phyloP scores from a whole-genome alignment of 306 rosid genomes.

The Trifolium repens region DNA sequence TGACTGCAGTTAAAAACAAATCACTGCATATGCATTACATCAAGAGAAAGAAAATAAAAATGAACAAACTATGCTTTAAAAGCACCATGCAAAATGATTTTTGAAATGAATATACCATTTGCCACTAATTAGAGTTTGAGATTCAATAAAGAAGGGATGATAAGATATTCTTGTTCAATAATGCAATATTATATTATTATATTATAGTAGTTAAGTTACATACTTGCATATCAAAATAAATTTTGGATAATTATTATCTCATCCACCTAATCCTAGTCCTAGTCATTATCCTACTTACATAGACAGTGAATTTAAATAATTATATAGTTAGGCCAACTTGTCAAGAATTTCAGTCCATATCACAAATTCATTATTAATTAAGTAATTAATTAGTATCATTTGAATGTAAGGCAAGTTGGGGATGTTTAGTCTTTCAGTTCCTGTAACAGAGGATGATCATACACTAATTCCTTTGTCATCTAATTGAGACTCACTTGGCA shows the following conservation, averaged over 20 bases:
- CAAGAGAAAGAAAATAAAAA: too few species aligned
- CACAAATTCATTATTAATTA: neutral
- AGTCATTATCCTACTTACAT: conserved; percentile 35
- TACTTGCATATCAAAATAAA: neutral
- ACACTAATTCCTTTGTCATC: conserved; percentile 17
- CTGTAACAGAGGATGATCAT: conserved; percentile 32
- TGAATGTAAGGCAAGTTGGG: conserved; percentile 45
- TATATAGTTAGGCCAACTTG: neutral
- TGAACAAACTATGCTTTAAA: neutral
- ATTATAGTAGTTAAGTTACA: neutral
- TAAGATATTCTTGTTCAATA: neutral
- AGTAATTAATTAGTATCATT: neutral
- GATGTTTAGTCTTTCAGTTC: conserved; percentile 34
- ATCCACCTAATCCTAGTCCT: neutral
- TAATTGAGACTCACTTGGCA: conserved; percentile 53
- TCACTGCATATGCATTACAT: too few species aligned
- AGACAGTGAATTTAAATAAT: conserved; percentile 30
- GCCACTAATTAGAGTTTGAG: neutral
- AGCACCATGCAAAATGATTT: neutral
- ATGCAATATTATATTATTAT: neutral
- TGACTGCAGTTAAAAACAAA: too few species aligned
- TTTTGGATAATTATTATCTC: conserved; percentile 1
- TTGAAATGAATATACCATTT: neutral
- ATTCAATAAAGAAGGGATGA: neutral
- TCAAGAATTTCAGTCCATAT: conserved; percentile 5